Evolutionary conservation across 257 asterid genomes (phyloP).

Genomic region (Solanum bukasovii): DNA sequence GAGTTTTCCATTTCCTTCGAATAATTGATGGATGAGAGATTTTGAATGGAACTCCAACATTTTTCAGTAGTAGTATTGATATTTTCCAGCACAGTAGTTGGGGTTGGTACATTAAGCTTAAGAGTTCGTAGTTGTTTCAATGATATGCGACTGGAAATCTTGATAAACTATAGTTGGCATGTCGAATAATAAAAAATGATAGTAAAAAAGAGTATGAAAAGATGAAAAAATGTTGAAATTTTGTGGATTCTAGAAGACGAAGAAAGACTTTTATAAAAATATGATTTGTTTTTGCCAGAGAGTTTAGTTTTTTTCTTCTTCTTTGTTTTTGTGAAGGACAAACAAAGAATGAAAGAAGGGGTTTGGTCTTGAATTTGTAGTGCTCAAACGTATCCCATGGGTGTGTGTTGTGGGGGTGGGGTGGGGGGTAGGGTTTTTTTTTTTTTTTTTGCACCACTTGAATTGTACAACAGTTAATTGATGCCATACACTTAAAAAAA

Average conservation of each 20-base stretch:
- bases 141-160: slow-evolving; percentile 18
- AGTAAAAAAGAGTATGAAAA: too few relatives aligned
- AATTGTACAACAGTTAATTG: slow-evolving; percentile 12
- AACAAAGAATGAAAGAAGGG: slow-evolving; percentile 4
- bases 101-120: slow-evolving; percentile 28
- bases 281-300: neutral
- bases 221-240: neutral
- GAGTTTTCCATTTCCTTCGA: slow-evolving; percentile 6
- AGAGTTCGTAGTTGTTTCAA: slow-evolving; percentile 35
- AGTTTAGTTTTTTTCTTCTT: neutral
- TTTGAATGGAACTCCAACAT: slow-evolving; percentile 34
- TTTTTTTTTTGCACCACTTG: slow-evolving; percentile 33
- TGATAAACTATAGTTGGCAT: slow-evolving; percentile 56
- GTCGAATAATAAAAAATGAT: neutral
- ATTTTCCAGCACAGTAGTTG: neutral
- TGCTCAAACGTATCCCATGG: slow-evolving; percentile 23
- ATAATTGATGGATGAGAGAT: neutral
- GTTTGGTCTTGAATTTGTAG: slow-evolving; percentile 13
- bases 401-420: neutral
- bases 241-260: neutral
- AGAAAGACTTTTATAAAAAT: neutral
- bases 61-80: neutral
- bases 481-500: neutral
- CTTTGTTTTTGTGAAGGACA: neutral
- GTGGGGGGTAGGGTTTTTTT: neutral